Evolutionary conservation across 129 eudicot species (phyloP), one percentile per base, ranked within the genome.

Genomic region (Cynara cardunculus): DNA sequence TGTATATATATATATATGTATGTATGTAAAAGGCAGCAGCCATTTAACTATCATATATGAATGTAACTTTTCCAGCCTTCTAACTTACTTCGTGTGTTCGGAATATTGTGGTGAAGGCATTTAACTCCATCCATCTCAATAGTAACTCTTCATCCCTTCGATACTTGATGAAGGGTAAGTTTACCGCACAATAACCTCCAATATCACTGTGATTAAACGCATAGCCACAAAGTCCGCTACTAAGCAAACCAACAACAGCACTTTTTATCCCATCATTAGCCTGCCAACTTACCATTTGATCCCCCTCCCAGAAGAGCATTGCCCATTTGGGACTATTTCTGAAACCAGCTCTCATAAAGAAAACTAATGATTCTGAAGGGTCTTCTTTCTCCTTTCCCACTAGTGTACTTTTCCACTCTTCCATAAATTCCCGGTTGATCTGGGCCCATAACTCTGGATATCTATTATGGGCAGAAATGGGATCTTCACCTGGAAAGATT

Each of bases 281-380:
- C 72, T 96, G 99, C 99, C 99, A 96, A 79, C 99, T 96, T 32
- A 96, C 99, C 99, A 96, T 96, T 86, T 96, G 99, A 70, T 93
- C 99, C 68, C 99, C 99, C 83, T 96, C 99, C 99, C 99, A 96
- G 73, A 96, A 96, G 14, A 96, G 83, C 97, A 90, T 93, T 74
- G 97, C 97, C 98, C 98, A 96, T 87, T 82, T 93, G 14, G 99
- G 99, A 69, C 92, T 92, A 18, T 88, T 85, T 73, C 97, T 88
- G 76, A 92, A 96, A 78, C 99, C 99, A 32, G 99, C 95, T 86
- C 99, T 89, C 99, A 96, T 96, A 83, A 96, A 96, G 93, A 96
- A 96, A 56, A 92, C 99, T 81, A 96, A 83, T 25, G 79, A 83
- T 75, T 93, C 97, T 72, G 89, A 85, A 12, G 90, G 90, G 59